Conservation (phyloP, 352 stramenopile genomes). For the Pilasporangium apinafurcum region DNA sequence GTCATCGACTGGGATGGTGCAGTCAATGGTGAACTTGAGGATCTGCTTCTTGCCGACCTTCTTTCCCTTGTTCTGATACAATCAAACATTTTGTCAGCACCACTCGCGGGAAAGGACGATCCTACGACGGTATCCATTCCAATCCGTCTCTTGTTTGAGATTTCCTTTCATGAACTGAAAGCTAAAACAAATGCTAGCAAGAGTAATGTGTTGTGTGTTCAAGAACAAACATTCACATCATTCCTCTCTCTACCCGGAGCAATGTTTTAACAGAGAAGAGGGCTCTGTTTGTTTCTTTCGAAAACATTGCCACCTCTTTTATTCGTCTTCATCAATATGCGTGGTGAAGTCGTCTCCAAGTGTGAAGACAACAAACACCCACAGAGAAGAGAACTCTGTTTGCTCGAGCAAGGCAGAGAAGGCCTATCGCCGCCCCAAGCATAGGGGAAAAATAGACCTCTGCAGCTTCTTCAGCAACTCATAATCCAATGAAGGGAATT, state of each 20-base stretch:
- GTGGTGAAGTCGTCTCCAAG: constrained; percentile 13
- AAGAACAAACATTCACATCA: too few relatives aligned
- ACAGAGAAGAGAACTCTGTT: constrained; percentile 90
- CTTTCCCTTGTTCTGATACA: constrained; percentile 69
- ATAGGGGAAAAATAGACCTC: constrained; percentile 79
- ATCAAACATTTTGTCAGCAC: not conserved
- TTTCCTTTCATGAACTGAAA: too few relatives aligned
- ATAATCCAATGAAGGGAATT: too few relatives aligned
- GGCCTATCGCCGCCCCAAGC: too few relatives aligned
- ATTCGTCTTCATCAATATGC: constrained; percentile 32
- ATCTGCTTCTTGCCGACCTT: constrained; percentile 88
- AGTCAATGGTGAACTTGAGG: constrained; percentile 93
- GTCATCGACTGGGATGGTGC: constrained; percentile 97
- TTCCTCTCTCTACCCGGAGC: constrained; percentile 11
- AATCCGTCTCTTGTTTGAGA: too few relatives aligned
- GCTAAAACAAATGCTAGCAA: too few relatives aligned
- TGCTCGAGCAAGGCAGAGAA: constrained; percentile 83
- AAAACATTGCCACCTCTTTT: constrained; percentile 9
- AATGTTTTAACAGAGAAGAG: constrained; percentile 29
- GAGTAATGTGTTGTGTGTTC: too few relatives aligned
- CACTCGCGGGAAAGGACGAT: too few relatives aligned
- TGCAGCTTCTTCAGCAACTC: constrained; percentile 86
- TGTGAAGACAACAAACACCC: constrained; percentile 10
- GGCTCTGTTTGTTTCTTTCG: constrained; percentile 14
- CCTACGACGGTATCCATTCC: too few relatives aligned